phyloP scores from a whole-genome alignment of 192 early-diverging fungal species.

The Spizellomyces punctatus region DNA sequence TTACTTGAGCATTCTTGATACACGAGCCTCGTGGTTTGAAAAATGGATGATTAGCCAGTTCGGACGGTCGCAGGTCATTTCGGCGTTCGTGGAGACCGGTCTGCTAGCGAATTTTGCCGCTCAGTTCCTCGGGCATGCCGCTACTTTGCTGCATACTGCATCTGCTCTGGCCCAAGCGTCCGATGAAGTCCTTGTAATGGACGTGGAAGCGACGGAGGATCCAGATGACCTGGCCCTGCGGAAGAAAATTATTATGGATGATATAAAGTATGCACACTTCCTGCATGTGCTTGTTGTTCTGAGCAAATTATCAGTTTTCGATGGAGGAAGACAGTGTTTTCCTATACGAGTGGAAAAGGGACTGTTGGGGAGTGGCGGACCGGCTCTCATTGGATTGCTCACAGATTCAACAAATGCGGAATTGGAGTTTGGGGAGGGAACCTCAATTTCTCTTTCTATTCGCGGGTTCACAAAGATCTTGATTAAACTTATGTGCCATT shows the following conservation, averaged over 20 bases:
- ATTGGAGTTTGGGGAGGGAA: not conserved
- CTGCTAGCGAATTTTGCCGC: constrained; percentile 30
- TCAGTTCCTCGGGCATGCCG: constrained; percentile 31
- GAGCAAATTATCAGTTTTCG: constrained; percentile 34
- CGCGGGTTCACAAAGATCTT: constrained; percentile 32
- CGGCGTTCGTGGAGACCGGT: constrained; percentile 30
- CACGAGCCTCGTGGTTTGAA: constrained; percentile 48
- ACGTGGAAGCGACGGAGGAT: constrained; percentile 49
- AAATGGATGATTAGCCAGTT: constrained; percentile 54
- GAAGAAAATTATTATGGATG: constrained; percentile 27
- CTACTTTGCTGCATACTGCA: constrained; percentile 4
- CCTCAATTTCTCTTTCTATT: constrained; percentile 8
- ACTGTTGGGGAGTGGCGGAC: not conserved
- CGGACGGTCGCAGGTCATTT: constrained; percentile 41
- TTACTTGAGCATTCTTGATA: constrained; percentile 47
- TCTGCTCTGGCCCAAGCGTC: constrained; percentile 9
- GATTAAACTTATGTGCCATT: constrained; percentile 35
- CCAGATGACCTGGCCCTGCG: constrained; percentile 31
- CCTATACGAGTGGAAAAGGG: constrained; percentile 27
- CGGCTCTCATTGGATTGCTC: no score
- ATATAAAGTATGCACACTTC: constrained; percentile 52
- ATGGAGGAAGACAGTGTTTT: constrained; percentile 41
- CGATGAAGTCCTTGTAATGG: constrained; percentile 52
- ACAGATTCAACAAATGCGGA: not conserved
- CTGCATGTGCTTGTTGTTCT: constrained; percentile 46